These are phyloP conservation scores for Yarrowia keelungensis DNA, from an alignment of 805 yeast genomes.

Conservation along the genomic window DNA sequence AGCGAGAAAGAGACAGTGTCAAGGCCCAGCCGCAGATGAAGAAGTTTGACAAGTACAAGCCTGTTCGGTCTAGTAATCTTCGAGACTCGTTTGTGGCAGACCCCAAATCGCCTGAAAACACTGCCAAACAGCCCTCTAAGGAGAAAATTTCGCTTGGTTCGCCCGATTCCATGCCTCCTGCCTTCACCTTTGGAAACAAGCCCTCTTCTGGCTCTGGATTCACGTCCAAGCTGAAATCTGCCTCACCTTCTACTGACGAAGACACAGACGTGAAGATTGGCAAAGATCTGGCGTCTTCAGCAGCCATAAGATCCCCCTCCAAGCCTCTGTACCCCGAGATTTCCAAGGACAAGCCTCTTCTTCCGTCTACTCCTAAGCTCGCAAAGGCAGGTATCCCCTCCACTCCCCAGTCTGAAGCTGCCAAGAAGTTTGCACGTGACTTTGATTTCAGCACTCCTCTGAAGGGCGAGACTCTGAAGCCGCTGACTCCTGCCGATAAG, in stretches of 20 bases:
- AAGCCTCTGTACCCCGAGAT: constrained; percentile 35
- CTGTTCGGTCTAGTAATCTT: constrained; percentile 9
- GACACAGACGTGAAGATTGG: constrained; percentile 33
- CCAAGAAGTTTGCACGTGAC: constrained; percentile 14
- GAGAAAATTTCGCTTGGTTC: background rate
- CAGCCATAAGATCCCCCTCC: constrained; percentile 23
- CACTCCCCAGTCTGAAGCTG: constrained; percentile 28
- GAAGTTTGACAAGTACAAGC: constrained; percentile 35
- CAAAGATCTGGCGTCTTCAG: constrained; percentile 33
- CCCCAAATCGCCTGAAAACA: constrained; percentile 23
- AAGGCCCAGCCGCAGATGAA: constrained; percentile 28
- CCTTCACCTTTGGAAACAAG: constrained; percentile 9
- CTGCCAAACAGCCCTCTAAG: background rate
- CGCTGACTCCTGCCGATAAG: constrained; percentile 18
- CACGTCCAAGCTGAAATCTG: background rate
- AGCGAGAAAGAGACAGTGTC: constrained; percentile 37
- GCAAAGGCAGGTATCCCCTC: constrained; percentile 31
- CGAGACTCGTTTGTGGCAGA: constrained; percentile 25
- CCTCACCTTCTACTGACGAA: constrained; percentile 15
- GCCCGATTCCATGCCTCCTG: constrained; percentile 1
- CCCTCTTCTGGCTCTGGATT: background rate
- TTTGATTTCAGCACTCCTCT: constrained; percentile 23
- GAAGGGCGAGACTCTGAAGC: background rate
- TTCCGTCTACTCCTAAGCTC: constrained; percentile 19
- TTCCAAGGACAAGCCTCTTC: constrained; percentile 6